These are phyloP conservation scores for Triticum timopheevii DNA, from an alignment of 176 grass and related monocot genomes.

Conservation along the genomic window DNA sequence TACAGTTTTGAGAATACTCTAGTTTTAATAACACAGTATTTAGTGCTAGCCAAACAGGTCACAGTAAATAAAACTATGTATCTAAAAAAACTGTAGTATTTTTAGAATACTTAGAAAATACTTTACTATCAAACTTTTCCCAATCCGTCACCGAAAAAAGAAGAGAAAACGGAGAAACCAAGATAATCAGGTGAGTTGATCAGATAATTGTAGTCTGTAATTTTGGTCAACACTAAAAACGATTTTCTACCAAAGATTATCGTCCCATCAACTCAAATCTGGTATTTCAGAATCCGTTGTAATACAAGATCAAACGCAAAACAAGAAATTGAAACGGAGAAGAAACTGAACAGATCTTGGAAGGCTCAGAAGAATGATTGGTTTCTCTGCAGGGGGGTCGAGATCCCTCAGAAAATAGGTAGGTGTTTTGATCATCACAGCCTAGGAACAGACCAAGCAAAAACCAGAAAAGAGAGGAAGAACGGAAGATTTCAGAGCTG, in stretches of 20 bases:
- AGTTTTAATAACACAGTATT: no score
- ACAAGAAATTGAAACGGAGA: background rate
- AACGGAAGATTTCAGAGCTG: background rate
- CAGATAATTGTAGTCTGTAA: slow-evolving; percentile 83
- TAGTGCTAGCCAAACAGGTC: no score
- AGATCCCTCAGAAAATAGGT: slow-evolving; percentile 72
- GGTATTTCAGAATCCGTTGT: background rate
- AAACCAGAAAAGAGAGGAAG: background rate
- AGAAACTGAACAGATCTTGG: background rate
- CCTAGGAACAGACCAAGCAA: background rate
- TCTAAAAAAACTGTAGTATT: no score
- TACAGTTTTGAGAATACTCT: no score
- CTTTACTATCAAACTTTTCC: no score
- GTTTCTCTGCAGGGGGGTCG: slow-evolving; percentile 39
- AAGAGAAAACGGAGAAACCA: background rate
- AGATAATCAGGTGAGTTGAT: slow-evolving; percentile 8
- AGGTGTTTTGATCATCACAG: slow-evolving; percentile 58
- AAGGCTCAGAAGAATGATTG: slow-evolving; percentile 69
- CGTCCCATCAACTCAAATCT: slow-evolving; percentile 37
- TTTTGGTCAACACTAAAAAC: slow-evolving; percentile 21
- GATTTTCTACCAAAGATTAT: slow-evolving; percentile 31
- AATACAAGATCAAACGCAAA: background rate
- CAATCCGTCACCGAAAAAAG: background rate
- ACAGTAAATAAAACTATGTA: no score
- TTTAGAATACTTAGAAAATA: no score